Evolutionary conservation across 2,329 filamentous ascomycete genomes (phyloP), one percentile per base, ranked within the genome.

Genomic region (Paecilomyces niveus): DNA sequence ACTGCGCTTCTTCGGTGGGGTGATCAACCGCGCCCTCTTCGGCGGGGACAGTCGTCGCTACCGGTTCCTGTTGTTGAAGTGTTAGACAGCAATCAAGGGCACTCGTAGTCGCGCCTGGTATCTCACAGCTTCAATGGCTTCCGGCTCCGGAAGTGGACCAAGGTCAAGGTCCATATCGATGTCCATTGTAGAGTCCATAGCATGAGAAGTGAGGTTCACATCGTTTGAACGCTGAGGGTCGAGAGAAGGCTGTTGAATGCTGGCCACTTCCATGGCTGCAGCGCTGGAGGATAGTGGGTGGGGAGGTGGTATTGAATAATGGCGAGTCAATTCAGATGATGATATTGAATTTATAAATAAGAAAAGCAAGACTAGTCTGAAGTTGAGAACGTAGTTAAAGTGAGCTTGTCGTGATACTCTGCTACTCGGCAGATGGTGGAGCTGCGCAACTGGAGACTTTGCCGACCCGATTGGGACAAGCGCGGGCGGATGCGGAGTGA

Each of bases 81-180:
- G 39, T 54, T 26, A 57, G 13, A 35, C 21, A 31, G n/a, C 21
- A 54, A 58, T 59, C 31, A 24, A 26, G 18, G 10, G 9, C 22
- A 39, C 8, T 39, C 52, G 9, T 54, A 52, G 18, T 13, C 32
- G 13, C 13, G 33, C 24, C 11, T 32, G 35, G 2, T 29, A 13
- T 61, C 72, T 68, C 62, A 74, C 73, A 22, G 64, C 62, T 54
- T 72, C 67, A 58, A 74, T 72, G 50, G 56, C 57, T 35, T 76
- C 72, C 24, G 68, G 65, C 11, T 76, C 75, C 8, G 74, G 78
- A 33, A 82, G 79, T 3, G 80, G 74, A 35, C 80, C 80, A 32
- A 82, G 68, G 64, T 82, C 80, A 63, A 89, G 78, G 66, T 86
- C 88, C 85, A 90, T 89, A 63, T 90, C 88, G 58, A 90, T 86